phyloP scores from a whole-genome alignment of 495 filamentous ascomycete species.

The Penicillium arizonense region DNA sequence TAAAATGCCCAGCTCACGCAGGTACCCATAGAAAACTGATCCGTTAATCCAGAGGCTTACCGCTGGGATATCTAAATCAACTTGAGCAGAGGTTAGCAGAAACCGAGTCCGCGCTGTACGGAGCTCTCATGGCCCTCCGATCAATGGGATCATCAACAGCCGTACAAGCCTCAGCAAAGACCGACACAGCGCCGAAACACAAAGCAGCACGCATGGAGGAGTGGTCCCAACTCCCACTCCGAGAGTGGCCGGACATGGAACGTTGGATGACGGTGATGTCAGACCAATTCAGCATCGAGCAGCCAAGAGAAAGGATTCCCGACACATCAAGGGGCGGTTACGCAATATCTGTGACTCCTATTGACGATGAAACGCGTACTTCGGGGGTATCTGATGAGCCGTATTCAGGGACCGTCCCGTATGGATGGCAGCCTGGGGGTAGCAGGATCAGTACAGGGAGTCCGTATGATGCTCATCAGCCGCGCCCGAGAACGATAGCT shows the following conservation, averaged over 20 bases:
- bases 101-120: conserved; percentile 28
- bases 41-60: conserved; percentile 18
- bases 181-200: conserved; percentile 14
- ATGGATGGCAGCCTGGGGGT: conserved; percentile 12
- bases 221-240: conserved; percentile 26
- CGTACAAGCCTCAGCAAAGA: conserved; percentile 11
- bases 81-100: conserved; percentile 29
- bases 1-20: conserved; percentile 1
- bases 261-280: conserved; percentile 19
- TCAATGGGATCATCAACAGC: conserved; percentile 10
- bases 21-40: background rate
- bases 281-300: conserved; percentile 15
- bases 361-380: background rate
- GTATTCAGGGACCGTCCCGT: background rate
- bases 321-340: background rate
- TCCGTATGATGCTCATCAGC: conserved; percentile 11
- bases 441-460: conserved; percentile 1
- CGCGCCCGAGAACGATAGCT: conserved; percentile 2
- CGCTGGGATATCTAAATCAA: conserved; percentile 28
- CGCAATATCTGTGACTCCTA: conserved; percentile 2
- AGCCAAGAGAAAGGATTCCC: background rate
- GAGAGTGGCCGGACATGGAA: conserved; percentile 19
- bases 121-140: conserved; percentile 23
- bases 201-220: conserved; percentile 28
- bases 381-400: background rate